Percentiles rank a stretch among this genome's conserved stretches.
These are phyloP conservation scores for Rhizodiscina lignyota DNA, from an alignment of 495 filamentous ascomycete genomes.

Conservation along the genomic window DNA sequence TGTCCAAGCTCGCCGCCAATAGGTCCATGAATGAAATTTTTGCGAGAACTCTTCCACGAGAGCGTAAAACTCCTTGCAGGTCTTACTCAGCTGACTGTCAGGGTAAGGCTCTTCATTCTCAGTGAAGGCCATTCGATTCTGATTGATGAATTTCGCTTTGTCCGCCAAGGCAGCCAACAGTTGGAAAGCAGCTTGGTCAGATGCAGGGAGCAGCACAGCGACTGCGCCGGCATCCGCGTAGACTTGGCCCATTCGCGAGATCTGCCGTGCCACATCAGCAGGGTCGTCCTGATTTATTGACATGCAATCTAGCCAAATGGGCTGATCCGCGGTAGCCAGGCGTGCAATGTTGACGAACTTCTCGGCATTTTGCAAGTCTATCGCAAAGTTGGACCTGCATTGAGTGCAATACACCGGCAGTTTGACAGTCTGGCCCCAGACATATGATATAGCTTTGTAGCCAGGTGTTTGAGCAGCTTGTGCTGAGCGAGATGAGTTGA, in stretches of 20 bases:
- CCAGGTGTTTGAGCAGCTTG: no score
- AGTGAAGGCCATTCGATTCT: not conserved
- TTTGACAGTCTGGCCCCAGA: not conserved
- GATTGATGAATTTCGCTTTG: not conserved
- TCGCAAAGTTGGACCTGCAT: not conserved
- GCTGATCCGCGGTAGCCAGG: not conserved
- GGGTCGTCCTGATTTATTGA: not conserved
- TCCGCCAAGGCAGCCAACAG: not conserved
- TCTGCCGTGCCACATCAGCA: not conserved
- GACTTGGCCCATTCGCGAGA: not conserved
- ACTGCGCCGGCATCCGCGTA: not conserved
- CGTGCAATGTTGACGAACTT: not conserved
- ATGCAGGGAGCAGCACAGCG: not conserved
- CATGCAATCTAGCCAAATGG: not conserved
- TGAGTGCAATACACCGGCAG: not conserved
- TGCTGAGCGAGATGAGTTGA: no score
- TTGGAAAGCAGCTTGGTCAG: not conserved
- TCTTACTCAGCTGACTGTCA: not conserved
- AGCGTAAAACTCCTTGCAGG: not conserved
- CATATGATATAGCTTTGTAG: slow-evolving; percentile 1
- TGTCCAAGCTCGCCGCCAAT: slow-evolving; percentile 1
- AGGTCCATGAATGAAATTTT: not conserved
- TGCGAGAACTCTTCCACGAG: not conserved
- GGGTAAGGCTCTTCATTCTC: not conserved
- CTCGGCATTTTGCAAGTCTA: not conserved